phyloP scores from a whole-genome alignment of 75 land plant genomes.

The Picea glauca region DNA sequence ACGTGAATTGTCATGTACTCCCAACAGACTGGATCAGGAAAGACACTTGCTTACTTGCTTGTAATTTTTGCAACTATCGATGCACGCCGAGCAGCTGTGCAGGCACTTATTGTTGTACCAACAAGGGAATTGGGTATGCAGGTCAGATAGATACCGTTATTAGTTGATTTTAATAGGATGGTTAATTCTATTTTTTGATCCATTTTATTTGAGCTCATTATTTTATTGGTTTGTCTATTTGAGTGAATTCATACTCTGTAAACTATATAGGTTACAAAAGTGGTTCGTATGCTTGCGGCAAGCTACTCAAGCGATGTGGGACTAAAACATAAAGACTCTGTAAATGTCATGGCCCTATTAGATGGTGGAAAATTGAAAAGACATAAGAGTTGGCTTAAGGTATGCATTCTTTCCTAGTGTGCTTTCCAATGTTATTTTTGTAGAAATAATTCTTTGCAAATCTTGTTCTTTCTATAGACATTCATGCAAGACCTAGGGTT shows the following conservation, averaged over 20 bases:
- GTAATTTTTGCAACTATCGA: slow-evolving; percentile 21
- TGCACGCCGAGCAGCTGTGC: slow-evolving; percentile 64
- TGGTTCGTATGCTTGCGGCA: slow-evolving; percentile 68
- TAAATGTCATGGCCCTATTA: slow-evolving; percentile 82
- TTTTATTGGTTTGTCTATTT: not conserved
- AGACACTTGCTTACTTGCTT: slow-evolving; percentile 76
- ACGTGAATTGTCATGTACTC: no score
- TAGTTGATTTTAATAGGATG: not conserved
- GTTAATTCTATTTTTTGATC: not conserved
- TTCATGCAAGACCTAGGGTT: no score
- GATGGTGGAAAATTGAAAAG: slow-evolving; percentile 90
- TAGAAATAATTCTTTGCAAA: no score
- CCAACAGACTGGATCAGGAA: slow-evolving; percentile 93
- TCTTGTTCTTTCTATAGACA: no score
- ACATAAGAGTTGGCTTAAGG: slow-evolving; percentile 69
- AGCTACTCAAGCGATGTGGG: slow-evolving; percentile 28
- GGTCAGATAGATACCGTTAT: slow-evolving; percentile 32
- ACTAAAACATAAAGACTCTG: slow-evolving; percentile 33
- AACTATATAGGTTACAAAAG: slow-evolving; percentile 68
- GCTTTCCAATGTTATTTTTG: no score
- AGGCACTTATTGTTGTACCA: slow-evolving; percentile 91
- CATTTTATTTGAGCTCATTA: not conserved
- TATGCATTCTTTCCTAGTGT: no score
- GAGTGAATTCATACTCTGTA: not conserved
- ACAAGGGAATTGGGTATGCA: slow-evolving; percentile 97